phyloP scores from a whole-genome alignment of 2,329 filamentous ascomycete genomes.

The Stemphylium lycopersici region DNA sequence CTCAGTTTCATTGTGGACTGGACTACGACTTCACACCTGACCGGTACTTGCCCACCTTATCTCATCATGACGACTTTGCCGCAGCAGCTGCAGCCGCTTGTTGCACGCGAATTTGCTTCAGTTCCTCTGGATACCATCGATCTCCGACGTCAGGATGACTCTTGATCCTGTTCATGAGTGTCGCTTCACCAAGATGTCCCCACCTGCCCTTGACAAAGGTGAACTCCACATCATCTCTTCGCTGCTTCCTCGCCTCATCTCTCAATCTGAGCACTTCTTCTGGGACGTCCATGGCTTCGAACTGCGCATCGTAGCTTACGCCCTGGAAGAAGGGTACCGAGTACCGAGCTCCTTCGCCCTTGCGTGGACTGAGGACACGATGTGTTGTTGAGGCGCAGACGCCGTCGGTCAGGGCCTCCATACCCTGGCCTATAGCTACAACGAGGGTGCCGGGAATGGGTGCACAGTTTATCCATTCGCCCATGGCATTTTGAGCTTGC shows the following conservation, averaged over 20 bases:
- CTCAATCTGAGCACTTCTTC: constrained; percentile 68
- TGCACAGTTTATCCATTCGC: constrained; percentile 82
- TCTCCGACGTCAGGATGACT: constrained; percentile 87
- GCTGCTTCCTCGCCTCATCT: constrained; percentile 63
- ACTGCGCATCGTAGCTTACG: constrained; percentile 77
- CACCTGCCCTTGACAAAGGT: constrained; percentile 75
- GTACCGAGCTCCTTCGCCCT: constrained; percentile 74
- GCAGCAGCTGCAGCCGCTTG: constrained; percentile 39
- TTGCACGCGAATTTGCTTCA: constrained; percentile 51
- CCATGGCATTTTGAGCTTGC: constrained; percentile 80
- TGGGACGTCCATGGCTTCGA: constrained; percentile 76
- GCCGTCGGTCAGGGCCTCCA: constrained; percentile 83
- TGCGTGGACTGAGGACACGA: constrained; percentile 74
- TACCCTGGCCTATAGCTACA: constrained; percentile 84
- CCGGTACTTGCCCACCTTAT: not conserved
- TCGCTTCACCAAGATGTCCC: constrained; percentile 78
- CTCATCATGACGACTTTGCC: constrained; percentile 5
- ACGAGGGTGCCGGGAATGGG: constrained; percentile 79
- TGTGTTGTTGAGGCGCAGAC: constrained; percentile 84
- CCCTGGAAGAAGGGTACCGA: constrained; percentile 90
- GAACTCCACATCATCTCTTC: constrained; percentile 78
- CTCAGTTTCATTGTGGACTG: constrained; percentile 7
- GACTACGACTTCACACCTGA: not conserved
- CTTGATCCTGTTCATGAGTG: constrained; percentile 82
- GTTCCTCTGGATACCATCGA: constrained; percentile 64